Base-by-base conservation (phyloP, 1,284 basidiomycete species). In the Xanthoconium separans region DNA sequence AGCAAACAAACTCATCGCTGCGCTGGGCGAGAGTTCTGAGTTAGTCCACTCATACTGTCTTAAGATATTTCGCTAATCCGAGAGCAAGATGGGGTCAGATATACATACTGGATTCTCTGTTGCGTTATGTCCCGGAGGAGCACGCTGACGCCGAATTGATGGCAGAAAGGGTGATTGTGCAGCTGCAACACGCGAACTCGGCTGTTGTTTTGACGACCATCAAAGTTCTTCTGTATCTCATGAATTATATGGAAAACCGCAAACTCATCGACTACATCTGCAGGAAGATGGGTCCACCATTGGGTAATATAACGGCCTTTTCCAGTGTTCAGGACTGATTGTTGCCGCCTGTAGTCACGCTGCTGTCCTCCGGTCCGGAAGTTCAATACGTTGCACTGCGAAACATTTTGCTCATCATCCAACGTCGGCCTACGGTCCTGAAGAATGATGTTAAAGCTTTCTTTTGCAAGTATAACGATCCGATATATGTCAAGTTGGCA, bases 381-480 rank as follows among this genome's bases (percentile, higher is more conserved):
- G 95, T 99, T 2, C 97, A 99, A 81, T 99, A 98, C 73, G 95
- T 99, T 36, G 93, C 95, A 0, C 77, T 99, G 29, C 84, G 97
- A 52, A 99, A 99, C 70, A 99, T 99, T 66, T 83, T 98, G 42
- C 83, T 99, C 31, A 93, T 99, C 61, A 94, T 99, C 56, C 97
- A 99, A 73, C 84, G 97, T 54, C 82, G 97, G 48, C 95, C 96
- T 9, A 75, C 88, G 39, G 93, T 99, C 15, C 78, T 99, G 48
- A 91, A 93, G 72, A 97, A 98, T 71, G 96, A 99, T 67, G 95
- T 99, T 71, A 92, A 95, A 60, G 94, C 98, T 20, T 99, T 99
- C 75, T 99, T 99, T 75, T 98, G 95, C 87, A 99, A 98, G 73
- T 99, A 99, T 75, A 99, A 98, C 69, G 97, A 99, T 68, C 97